These are phyloP conservation scores for Leishmania amazonensis DNA, from an alignment of 208 protist genomes.

Conservation along the genomic window DNA sequence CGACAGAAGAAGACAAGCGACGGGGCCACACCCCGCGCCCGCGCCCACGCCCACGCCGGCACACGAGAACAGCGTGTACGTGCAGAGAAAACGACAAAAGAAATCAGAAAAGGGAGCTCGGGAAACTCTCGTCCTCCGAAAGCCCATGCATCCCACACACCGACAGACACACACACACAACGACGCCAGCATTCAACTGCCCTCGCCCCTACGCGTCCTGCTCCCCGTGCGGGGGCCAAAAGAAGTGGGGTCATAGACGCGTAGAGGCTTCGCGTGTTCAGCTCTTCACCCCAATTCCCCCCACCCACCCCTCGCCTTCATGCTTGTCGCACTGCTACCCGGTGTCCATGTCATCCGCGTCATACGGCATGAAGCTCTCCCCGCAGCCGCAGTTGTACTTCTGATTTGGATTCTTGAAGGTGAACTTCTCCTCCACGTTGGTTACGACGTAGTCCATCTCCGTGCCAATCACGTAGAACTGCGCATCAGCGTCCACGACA, in stretches of 20 bases:
- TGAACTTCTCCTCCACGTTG: slow-evolving; percentile 96
- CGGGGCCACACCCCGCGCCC: not conserved
- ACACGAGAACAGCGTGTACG: not conserved
- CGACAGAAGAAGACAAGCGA: not conserved
- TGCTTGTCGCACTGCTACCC: not conserved
- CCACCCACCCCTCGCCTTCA: not conserved
- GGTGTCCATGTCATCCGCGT: slow-evolving; percentile 72
- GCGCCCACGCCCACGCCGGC: not conserved
- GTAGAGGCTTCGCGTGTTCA: not conserved
- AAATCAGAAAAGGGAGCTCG: not conserved
- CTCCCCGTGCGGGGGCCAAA: not conserved
- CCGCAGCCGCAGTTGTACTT: slow-evolving; percentile 97
- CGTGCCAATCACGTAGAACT: slow-evolving; percentile 97
- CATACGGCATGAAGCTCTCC: slow-evolving; percentile 96
- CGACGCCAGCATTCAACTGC: not conserved
- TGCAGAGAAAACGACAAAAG: not conserved
- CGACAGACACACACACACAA: not conserved
- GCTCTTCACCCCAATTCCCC: not conserved
- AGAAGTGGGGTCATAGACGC: not conserved
- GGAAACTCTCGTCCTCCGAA: not conserved
- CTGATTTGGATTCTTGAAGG: slow-evolving; percentile 97
- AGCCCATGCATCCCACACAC: not conserved
- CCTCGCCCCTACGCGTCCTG: not conserved
- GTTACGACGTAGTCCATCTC: slow-evolving; percentile 96
- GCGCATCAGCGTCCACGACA: slow-evolving; percentile 92